Evolutionary conservation across 176 grass and related monocot genomes (phyloP), one percentile per base, ranked within the genome.

Genomic region (Eragrostis nindensis): DNA sequence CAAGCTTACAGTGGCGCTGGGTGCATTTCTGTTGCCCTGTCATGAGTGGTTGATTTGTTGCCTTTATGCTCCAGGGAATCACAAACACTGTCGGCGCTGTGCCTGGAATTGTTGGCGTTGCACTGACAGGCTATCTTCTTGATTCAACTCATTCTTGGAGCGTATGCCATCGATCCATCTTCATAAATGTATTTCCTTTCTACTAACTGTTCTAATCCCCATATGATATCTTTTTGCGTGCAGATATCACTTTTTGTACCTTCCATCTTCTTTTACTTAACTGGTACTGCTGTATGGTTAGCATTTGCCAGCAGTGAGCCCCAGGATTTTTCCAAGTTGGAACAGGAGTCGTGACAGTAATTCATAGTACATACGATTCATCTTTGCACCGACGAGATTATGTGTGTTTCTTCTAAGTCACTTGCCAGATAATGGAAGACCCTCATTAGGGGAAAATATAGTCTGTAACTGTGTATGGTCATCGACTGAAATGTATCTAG

Each of bases 251-350:
- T 99, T 47, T 99, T 99, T 57, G 85, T 41, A 8, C 97, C 93
- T n/a, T 96, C 97, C 0, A 96, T 99, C 75, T 96, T 99, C 85
- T 99, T 99, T 78, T 99, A 99, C 83, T 78, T 99, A 67, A 96
- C 91, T 8, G 97, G 93, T 62, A 96, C 93, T 32, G 89, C 50
- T 61, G 84, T 99, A 59, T 99, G 93, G 97, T 66, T 99, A 61
- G 74, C 87, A 86, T 96, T 96, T 64, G 87, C 89, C 66, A 99
- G 90, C 79, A 99, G 92, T 76, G 70, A 93, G 43, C 96, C 96
- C 29, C 93, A 99, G 81, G 80, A 80, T 36, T 95, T 99, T 70
- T 80, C 79, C 19, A 46, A 90, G 44, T 84, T 73, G 66, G 73
- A 54, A 41, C 57, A 43, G 1, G 56, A 78, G 65, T 50, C 66